Percentiles rank a stretch among this genome's conserved stretches.
phyloP scores from a whole-genome alignment of 345 rosid species.

The Mallotus nudiflorus region DNA sequence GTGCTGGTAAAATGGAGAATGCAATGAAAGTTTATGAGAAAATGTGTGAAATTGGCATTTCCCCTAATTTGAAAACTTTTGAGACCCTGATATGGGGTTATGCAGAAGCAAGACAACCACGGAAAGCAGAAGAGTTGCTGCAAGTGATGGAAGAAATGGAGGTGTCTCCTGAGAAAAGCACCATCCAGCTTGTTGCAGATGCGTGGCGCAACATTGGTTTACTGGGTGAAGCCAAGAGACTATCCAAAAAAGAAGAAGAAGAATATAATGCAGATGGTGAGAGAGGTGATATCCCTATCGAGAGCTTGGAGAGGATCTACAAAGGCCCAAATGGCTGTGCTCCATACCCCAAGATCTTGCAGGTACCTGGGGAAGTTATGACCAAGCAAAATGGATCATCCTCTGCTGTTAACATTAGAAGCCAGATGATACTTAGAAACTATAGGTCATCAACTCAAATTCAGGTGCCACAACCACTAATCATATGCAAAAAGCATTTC shows the following conservation, averaged over 20 bases:
- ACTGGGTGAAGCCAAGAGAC: constrained; percentile 50
- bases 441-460: constrained; percentile 18
- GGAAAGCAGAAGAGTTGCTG: constrained; percentile 78
- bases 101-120: constrained; percentile 81
- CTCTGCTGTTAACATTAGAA: constrained; percentile 28
- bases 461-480: constrained; percentile 26
- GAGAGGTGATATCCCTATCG: constrained; percentile 27
- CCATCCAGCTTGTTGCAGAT: constrained; percentile 69
- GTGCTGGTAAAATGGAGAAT: constrained; percentile 65
- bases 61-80: constrained; percentile 72
- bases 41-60: constrained; percentile 56
- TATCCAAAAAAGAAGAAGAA: constrained; percentile 25
- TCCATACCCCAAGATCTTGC: constrained; percentile 30
- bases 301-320: constrained; percentile 29
- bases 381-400: constrained; percentile 33
- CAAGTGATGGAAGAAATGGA: constrained; percentile 63
- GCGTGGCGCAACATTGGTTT: constrained; percentile 81
- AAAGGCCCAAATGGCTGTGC: constrained; percentile 33
- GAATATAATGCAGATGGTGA: constrained; percentile 26
- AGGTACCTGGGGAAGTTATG: constrained; percentile 29
- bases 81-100: constrained; percentile 92
- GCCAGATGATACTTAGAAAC: constrained; percentile 30
- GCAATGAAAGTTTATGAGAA: constrained; percentile 56
- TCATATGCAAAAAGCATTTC: constrained; percentile 48
- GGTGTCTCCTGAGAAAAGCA: constrained; percentile 52